Conservation (phyloP, 768 basidiomycete genomes). For the Trametopsis cervina region DNA sequence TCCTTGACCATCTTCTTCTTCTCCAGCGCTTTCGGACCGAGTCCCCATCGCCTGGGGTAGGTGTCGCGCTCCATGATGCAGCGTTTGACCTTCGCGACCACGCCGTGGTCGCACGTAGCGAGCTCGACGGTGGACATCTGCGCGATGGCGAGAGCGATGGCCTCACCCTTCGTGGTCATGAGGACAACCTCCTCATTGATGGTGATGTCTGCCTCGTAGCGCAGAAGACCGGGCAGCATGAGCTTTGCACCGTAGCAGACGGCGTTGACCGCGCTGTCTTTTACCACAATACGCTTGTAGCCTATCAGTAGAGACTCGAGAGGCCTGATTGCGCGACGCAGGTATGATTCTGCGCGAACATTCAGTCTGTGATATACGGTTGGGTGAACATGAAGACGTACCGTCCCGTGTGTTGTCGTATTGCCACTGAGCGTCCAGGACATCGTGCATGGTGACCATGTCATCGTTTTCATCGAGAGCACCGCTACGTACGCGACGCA, state of each 20-base stretch:
- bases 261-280: constrained; percentile 98
- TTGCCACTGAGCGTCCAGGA: constrained; percentile 96
- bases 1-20: constrained; percentile 99
- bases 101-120: constrained; percentile 95
- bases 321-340: constrained; percentile 90
- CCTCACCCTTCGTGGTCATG: constrained; percentile 99
- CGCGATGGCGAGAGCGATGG: constrained; percentile 89
- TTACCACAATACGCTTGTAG: constrained; percentile 98
- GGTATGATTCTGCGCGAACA: constrained; percentile 74
- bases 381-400: constrained; percentile 27
- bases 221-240: constrained; percentile 97
- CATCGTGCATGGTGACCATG: constrained; percentile 99
- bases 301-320: constrained; percentile 90
- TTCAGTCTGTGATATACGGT: constrained; percentile 10
- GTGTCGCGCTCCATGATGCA: constrained; percentile 99
- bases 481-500: constrained; percentile 89
- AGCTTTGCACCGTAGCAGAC: constrained; percentile 99
- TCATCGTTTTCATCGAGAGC: constrained; percentile 98
- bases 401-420: constrained; percentile 98
- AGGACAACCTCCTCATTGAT: constrained; percentile 94
- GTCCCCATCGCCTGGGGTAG: constrained; percentile 96
- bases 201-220: constrained; percentile 93
- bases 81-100: constrained; percentile 97
- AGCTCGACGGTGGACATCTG: constrained; percentile 99
- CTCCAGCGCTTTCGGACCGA: constrained; percentile 93